These are phyloP conservation scores for Atkinsonella texensis DNA, from an alignment of 2,329 filamentous ascomycete species.

Conservation along the genomic window DNA sequence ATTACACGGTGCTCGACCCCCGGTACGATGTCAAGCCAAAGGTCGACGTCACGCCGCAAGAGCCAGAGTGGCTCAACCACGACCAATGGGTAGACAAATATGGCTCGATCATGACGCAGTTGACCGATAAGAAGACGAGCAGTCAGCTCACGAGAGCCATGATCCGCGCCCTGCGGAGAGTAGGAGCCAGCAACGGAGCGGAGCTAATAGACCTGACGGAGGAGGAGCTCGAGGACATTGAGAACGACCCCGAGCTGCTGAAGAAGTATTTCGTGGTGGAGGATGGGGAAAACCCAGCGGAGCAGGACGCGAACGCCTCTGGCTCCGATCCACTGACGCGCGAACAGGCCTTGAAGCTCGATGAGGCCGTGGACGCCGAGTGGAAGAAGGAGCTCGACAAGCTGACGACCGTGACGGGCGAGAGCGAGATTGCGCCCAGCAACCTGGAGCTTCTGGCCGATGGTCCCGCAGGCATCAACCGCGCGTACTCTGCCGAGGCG, in stretches of 20 bases:
- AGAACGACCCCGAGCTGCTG: constrained; percentile 27
- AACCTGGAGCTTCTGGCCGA: constrained; percentile 25
- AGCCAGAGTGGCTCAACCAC: constrained; percentile 45
- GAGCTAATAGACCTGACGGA: constrained; percentile 37
- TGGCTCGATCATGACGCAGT: constrained; percentile 30
- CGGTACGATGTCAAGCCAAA: constrained; percentile 59
- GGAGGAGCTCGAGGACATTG: constrained; percentile 30
- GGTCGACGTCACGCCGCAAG: constrained; percentile 35
- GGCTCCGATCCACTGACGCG: constrained; percentile 19
- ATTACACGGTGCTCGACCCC: constrained; percentile 66
- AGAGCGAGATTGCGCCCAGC: constrained; percentile 19
- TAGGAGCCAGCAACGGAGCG: constrained; percentile 29
- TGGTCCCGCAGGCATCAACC: constrained; percentile 22
- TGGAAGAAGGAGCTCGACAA: constrained; percentile 27
- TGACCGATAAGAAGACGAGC: constrained; percentile 31
- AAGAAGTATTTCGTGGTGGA: constrained; percentile 24
- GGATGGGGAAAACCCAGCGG: constrained; percentile 10
- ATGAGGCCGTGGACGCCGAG: constrained; percentile 23
- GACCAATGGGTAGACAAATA: constrained; percentile 49
- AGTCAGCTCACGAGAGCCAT: constrained; percentile 30
- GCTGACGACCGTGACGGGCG: constrained; percentile 18
- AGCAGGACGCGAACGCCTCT: constrained; percentile 13
- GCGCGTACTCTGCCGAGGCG: constrained; percentile 31
- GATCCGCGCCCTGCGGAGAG: constrained; percentile 28
- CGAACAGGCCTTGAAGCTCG: constrained; percentile 25